phyloP scores from a whole-genome alignment of 768 basidiomycete species.

The Leccinum truebloodii region DNA sequence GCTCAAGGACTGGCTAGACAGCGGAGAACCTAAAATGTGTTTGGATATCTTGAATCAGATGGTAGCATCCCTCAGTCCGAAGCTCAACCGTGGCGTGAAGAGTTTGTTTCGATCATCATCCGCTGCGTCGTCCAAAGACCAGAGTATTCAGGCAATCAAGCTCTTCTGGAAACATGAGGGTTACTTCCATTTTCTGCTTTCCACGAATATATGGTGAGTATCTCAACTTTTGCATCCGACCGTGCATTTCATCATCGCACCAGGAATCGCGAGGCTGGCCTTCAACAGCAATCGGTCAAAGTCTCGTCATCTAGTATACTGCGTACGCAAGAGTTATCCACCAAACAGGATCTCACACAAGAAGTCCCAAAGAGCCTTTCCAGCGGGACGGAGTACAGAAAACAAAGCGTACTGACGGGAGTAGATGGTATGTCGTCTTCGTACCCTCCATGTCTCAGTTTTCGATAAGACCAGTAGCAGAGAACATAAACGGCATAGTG shows the following conservation, averaged over 20 bases:
- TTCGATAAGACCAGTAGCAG: neutral
- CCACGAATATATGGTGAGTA: constrained; percentile 1
- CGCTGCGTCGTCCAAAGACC: neutral
- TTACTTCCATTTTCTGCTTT: constrained; percentile 17
- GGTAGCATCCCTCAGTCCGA: constrained; percentile 3
- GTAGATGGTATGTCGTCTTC: neutral
- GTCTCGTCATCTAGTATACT: neutral
- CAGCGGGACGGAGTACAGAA: neutral
- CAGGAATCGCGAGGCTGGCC: neutral
- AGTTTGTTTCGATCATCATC: neutral
- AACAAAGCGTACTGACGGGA: neutral
- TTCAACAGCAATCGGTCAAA: neutral
- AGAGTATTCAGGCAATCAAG: constrained; percentile 4
- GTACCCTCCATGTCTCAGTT: neutral
- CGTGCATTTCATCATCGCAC: neutral
- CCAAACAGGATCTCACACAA: neutral
- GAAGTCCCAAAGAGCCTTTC: neutral
- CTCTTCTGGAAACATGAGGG: constrained; percentile 1
- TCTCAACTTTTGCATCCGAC: neutral
- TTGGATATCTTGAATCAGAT: constrained; percentile 11
- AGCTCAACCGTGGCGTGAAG: neutral
- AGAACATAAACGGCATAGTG: constrained; percentile 5
- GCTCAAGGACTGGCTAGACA: constrained; percentile 9
- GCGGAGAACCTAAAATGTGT: constrained; percentile 5
- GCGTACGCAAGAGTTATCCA: neutral